Conservation (phyloP, 345 rosid species). For the Aegle marmelos region DNA sequence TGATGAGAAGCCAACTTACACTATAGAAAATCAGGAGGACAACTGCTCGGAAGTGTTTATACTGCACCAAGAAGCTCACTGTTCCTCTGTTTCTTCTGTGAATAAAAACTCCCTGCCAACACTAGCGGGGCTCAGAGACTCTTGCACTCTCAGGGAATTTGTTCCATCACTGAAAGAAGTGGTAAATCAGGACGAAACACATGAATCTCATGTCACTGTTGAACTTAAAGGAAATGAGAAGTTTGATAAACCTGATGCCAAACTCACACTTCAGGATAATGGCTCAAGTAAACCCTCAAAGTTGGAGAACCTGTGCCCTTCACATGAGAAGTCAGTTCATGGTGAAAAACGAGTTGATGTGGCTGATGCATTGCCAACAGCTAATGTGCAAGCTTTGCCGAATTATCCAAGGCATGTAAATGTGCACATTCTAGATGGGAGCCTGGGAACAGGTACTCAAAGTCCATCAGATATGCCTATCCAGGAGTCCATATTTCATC, state of each 20-base stretch:
- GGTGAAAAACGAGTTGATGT: constrained; percentile 31
- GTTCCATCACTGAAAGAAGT: constrained; percentile 51
- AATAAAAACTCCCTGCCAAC: constrained; percentile 44
- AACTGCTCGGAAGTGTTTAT: constrained; percentile 65
- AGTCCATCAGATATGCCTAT: constrained; percentile 39
- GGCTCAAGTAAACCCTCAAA: constrained; percentile 45
- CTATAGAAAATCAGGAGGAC: constrained; percentile 57
- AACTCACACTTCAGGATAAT: constrained; percentile 46
- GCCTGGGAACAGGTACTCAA: constrained; percentile 38
- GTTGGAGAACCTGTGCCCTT: constrained; percentile 35
- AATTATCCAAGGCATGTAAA: constrained; percentile 71
- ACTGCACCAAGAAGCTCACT: constrained; percentile 45
- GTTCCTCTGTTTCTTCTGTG: constrained; percentile 48
- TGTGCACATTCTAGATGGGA: constrained; percentile 60
- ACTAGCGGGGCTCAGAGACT: constrained; percentile 30
- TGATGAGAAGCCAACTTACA: constrained; percentile 39
- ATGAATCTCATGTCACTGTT: constrained; percentile 26
- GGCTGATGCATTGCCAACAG: constrained; percentile 27
- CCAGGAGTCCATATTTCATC: constrained; percentile 47
- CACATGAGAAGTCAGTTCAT: constrained; percentile 34
- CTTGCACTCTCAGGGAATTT: constrained; percentile 57
- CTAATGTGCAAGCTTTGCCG: constrained; percentile 50
- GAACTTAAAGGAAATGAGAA: constrained; percentile 31
- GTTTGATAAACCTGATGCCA: constrained; percentile 33
- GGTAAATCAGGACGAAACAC: constrained; percentile 25